phyloP scores from a whole-genome alignment of 78 protist species.

The Parvularia atlantis region DNA sequence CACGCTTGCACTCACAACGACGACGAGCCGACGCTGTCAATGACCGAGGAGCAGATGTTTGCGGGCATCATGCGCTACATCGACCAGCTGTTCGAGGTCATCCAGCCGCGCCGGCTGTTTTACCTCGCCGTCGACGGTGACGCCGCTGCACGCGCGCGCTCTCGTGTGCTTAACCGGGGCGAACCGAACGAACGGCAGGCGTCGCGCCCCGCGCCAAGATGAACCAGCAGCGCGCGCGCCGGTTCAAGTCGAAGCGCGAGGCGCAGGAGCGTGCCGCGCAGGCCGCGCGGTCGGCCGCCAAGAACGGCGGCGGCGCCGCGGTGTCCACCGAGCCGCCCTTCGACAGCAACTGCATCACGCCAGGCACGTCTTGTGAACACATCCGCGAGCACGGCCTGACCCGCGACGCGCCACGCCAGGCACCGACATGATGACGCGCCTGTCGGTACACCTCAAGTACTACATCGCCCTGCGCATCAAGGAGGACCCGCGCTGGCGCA shows the following conservation, averaged over 20 bases:
- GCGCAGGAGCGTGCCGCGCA: background rate
- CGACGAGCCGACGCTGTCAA: constrained; percentile 1
- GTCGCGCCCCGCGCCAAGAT: constrained; percentile 95
- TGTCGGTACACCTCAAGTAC: background rate
- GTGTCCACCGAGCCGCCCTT: constrained; percentile 41
- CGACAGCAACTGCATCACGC: constrained; percentile 91
- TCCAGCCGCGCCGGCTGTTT: constrained; percentile 26
- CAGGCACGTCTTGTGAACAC: constrained; percentile 78
- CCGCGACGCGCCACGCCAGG: no score
- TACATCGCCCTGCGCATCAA: background rate
- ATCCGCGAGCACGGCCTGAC: no score
- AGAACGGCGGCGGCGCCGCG: no score
- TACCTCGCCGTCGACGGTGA: constrained; percentile 48
- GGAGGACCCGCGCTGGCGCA: background rate
- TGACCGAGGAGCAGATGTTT: constrained; percentile 9
- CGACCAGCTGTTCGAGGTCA: constrained; percentile 4
- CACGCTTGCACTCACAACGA: constrained; percentile 5
- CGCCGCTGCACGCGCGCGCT: background rate
- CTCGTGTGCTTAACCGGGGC: no score
- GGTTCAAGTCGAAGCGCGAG: constrained; percentile 57
- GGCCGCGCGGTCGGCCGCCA: background rate
- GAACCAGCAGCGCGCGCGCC: constrained; percentile 88
- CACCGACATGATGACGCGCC: constrained; percentile 68
- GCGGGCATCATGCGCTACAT: constrained; percentile 5
- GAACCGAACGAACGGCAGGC: no score